Conservation (phyloP, 108 stramenopile genomes). For the Nitzschia putrida region DNA sequence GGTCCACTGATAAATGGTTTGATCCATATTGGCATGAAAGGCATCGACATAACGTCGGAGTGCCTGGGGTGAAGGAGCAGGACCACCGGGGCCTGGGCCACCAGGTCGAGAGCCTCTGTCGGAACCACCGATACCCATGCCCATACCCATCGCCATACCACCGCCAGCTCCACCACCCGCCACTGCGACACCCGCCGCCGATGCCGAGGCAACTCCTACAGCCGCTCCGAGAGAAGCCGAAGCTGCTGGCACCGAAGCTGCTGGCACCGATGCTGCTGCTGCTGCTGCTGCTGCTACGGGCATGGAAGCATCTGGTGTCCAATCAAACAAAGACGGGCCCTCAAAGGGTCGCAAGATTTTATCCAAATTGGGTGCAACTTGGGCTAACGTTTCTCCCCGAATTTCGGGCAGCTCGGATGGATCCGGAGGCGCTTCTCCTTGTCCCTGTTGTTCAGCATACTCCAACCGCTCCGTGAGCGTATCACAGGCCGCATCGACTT, state of each 20-base stretch:
- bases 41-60: constrained; percentile 27
- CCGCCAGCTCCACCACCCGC: no score
- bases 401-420: constrained; percentile 39
- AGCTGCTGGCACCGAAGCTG: no score
- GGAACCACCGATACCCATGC: no score
- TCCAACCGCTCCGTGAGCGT: constrained; percentile 2
- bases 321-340: constrained; percentile 19
- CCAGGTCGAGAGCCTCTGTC: no score
- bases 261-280: no score
- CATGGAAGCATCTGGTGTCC: not conserved
- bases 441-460: constrained; percentile 21
- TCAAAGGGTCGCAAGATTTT: constrained; percentile 7
- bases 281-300: no score
- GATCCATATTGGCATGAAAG: constrained; percentile 42
- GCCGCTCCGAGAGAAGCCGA: no score
- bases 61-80: not conserved
- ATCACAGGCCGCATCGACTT: constrained; percentile 2
- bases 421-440: constrained; percentile 16
- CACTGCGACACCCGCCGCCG: not conserved
- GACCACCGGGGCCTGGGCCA: no score
- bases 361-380: constrained; percentile 26
- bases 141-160: no score
- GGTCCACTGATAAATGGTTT: constrained; percentile 26
- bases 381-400: constrained; percentile 35
- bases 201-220: not conserved